Evolutionary conservation across 495 filamentous ascomycete species (phyloP).

Genomic region (Lepidopterella palustris): DNA sequence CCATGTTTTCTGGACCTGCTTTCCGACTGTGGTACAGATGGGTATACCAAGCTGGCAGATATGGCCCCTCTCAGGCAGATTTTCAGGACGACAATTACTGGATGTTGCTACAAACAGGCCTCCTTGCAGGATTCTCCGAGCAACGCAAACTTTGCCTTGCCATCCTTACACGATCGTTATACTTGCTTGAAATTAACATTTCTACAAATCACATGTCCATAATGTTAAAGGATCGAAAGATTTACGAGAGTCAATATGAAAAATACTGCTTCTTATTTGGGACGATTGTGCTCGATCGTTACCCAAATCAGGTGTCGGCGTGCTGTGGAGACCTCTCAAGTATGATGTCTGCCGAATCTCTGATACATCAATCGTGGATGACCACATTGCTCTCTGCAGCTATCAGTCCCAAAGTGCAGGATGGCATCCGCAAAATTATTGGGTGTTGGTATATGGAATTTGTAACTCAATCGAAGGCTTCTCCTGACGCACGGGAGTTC

Average conservation of each 20-base stretch:
- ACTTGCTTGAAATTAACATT: conserved; percentile 16
- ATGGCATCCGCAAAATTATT: conserved; percentile 36
- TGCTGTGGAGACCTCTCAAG: conserved; percentile 33
- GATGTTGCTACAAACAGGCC: conserved; percentile 36
- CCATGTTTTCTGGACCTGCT: not conserved
- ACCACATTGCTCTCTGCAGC: conserved; percentile 28
- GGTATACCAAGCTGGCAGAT: conserved; percentile 17
- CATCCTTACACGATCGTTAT: conserved; percentile 38
- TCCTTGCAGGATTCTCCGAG: conserved; percentile 38
- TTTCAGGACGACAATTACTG: conserved; percentile 37
- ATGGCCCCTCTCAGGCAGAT: conserved; percentile 12
- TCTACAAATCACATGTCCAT: conserved; percentile 20
- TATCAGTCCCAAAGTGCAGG: conserved; percentile 30
- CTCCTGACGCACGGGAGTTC: conserved; percentile 18
- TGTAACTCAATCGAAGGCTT: conserved; percentile 1
- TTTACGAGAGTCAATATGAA: conserved; percentile 27
- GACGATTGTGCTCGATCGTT: conserved; percentile 36
- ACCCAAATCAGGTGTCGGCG: conserved; percentile 39
- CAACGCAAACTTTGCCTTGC: conserved; percentile 42
- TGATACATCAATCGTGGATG: conserved; percentile 16
- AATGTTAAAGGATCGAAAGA: conserved; percentile 7
- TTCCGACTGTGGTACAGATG: conserved; percentile 33
- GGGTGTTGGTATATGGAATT: conserved; percentile 34
- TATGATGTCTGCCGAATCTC: conserved; percentile 21
- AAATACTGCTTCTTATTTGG: conserved; percentile 37